Percentiles rank a stretch among this genome's conserved stretches.
These are phyloP conservation scores for Trametopsis cervina DNA, from an alignment of 768 basidiomycete species.

Conservation along the genomic window DNA sequence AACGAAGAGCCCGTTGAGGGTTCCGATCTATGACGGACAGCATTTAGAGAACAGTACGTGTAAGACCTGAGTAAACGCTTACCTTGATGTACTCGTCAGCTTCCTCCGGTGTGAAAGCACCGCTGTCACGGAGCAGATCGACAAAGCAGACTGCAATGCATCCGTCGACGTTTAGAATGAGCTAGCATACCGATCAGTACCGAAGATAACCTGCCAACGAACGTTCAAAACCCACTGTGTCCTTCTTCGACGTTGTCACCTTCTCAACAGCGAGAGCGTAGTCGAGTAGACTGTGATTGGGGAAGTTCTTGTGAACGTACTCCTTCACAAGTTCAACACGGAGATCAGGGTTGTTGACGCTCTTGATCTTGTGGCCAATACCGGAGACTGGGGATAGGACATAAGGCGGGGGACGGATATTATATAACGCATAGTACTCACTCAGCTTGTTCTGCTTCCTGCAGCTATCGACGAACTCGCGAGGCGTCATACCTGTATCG, in stretches of 20 bases:
- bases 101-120: conserved; percentile 93
- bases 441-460: conserved; percentile 93
- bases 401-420: background rate
- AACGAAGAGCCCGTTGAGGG: conserved; percentile 94
- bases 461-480: conserved; percentile 94
- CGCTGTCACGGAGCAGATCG: conserved; percentile 85
- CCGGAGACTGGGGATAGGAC: conserved; percentile 60
- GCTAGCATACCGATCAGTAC: conserved; percentile 28
- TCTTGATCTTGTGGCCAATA: conserved; percentile 99
- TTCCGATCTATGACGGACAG: conserved; percentile 53
- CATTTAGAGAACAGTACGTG: background rate
- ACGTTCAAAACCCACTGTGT: conserved; percentile 52
- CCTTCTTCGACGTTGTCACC: conserved; percentile 97
- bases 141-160: conserved; percentile 96
- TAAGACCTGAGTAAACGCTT: conserved; percentile 6
- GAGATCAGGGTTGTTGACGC: conserved; percentile 91
- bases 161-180: conserved; percentile 95
- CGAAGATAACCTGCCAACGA: background rate
- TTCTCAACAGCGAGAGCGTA: conserved; percentile 96
- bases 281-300: conserved; percentile 85
- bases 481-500: conserved; percentile 89
- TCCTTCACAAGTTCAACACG: conserved; percentile 94
- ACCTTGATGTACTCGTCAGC: conserved; percentile 95
- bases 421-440: conserved; percentile 29
- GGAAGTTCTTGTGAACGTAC: conserved; percentile 94